phyloP scores from a whole-genome alignment of 2,329 filamentous ascomycete genomes.

The Atkinsonella texensis region DNA sequence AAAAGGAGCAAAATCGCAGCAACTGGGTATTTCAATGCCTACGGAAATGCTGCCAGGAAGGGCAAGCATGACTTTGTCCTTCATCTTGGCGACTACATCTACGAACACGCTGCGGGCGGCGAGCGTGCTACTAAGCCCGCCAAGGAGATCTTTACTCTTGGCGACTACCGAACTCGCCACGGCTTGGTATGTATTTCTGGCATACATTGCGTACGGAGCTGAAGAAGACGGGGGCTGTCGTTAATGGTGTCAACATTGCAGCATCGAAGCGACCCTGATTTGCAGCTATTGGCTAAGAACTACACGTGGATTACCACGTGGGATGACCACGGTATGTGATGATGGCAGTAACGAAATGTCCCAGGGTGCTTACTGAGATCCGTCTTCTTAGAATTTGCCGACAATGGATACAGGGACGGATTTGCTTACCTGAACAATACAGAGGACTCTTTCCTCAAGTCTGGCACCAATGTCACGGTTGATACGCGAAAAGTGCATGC shows the following conservation, averaged over 20 bases:
- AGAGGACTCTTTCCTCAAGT: conserved; percentile 49
- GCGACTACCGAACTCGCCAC: conserved; percentile 31
- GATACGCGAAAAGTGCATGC: conserved; percentile 64
- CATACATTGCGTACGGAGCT: not conserved
- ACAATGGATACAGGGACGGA: conserved; percentile 56
- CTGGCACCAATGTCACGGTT: conserved; percentile 45
- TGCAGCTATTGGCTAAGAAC: conserved; percentile 27
- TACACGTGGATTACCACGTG: conserved; percentile 35
- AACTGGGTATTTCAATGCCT: conserved; percentile 46
- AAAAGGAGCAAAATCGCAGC: conserved; percentile 3
- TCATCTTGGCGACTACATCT: conserved; percentile 51
- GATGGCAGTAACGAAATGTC: too few relatives aligned
- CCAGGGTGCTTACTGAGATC: too few relatives aligned
- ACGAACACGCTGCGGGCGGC: conserved; percentile 35
- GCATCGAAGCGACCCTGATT: conserved; percentile 29
- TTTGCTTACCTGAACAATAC: conserved; percentile 51
- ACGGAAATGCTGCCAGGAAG: conserved; percentile 46
- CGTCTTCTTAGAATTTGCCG: conserved; percentile 33
- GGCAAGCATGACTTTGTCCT: conserved; percentile 48
- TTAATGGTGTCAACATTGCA: conserved; percentile 5
- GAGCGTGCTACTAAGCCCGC: conserved; percentile 19
- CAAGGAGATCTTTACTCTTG: conserved; percentile 21
- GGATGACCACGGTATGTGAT: conserved; percentile 32
- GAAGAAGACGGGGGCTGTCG: not conserved
- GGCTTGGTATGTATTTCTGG: conserved; percentile 17